These are phyloP conservation scores for Mycocentrospora acerina DNA, from an alignment of 2,329 filamentous ascomycete genomes.

Conservation along the genomic window DNA sequence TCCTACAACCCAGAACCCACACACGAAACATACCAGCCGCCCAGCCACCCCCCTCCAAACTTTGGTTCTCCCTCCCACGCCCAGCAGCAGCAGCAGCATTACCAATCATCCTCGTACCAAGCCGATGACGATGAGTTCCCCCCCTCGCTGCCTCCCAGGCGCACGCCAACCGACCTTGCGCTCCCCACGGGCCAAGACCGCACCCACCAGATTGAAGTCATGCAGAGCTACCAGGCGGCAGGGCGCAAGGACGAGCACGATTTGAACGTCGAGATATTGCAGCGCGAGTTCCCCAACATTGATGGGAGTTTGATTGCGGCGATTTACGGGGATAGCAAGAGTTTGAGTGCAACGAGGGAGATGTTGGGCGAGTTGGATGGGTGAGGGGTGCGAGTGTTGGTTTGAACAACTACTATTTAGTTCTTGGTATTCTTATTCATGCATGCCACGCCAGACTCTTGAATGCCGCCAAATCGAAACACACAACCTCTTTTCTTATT, in stretches of 20 bases:
- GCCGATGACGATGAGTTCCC: slow-evolving; percentile 17
- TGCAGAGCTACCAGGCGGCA: slow-evolving; percentile 43
- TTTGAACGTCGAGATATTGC: slow-evolving; percentile 44
- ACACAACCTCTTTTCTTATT: neutral
- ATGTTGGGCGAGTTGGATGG: slow-evolving; percentile 45
- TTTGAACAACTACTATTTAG: no score
- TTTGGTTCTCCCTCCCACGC: no score
- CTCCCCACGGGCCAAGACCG: slow-evolving; percentile 45
- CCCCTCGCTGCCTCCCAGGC: slow-evolving; percentile 30
- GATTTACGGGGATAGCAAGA: slow-evolving; percentile 47
- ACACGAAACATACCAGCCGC: slow-evolving; percentile 4
- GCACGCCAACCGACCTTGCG: slow-evolving; percentile 38
- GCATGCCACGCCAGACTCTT: no score
- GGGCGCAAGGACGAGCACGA: slow-evolving; percentile 43
- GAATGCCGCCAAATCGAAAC: neutral
- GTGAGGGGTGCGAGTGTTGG: no score
- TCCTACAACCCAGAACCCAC: neutral
- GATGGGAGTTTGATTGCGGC: slow-evolving; percentile 49
- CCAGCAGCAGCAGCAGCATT: no score
- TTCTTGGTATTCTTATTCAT: no score
- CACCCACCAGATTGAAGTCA: slow-evolving; percentile 46
- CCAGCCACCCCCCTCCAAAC: slow-evolving; percentile 5
- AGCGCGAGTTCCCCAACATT: slow-evolving; percentile 48
- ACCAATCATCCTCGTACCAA: slow-evolving; percentile 6
- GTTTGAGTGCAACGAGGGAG: slow-evolving; percentile 46